These are phyloP conservation scores for Dioscorea zingiberensis DNA, from an alignment of 106 monocot genomes.

Conservation along the genomic window DNA sequence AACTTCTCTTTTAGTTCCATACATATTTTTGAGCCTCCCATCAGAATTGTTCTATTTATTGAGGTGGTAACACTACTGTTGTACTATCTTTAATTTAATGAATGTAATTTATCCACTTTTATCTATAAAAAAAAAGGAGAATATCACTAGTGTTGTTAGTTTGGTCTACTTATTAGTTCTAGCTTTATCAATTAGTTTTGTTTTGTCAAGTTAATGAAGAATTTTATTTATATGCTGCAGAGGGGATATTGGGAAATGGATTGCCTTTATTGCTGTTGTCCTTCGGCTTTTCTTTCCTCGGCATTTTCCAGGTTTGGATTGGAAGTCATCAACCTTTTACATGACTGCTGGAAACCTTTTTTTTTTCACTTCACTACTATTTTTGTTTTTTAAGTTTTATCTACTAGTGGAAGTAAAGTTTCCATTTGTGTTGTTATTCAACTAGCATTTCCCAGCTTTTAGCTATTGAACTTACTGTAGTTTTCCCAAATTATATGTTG, in stretches of 20 bases:
- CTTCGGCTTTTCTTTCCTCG: constrained; percentile 81
- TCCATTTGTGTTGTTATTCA: background rate
- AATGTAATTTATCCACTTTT: background rate
- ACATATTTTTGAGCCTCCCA: background rate
- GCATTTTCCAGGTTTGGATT: constrained; percentile 56
- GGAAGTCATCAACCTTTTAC: background rate
- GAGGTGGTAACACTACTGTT: constrained; percentile 31
- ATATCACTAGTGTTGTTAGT: no score
- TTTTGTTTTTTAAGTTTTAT: background rate
- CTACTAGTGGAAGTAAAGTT: background rate
- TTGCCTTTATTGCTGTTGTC: constrained; percentile 75
- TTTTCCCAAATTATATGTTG: background rate
- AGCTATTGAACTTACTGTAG: background rate
- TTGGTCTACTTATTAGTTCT: no score
- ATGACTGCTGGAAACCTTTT: background rate
- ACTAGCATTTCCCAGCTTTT: background rate
- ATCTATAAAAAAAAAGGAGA: no score
- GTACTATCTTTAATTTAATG: no score
- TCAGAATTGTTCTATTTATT: constrained; percentile 42
- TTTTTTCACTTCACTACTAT: background rate
- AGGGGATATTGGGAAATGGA: constrained; percentile 90
- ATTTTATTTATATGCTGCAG: constrained; percentile 22
- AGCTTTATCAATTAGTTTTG: background rate
- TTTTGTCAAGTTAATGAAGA: background rate
- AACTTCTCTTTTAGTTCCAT: background rate